Evolutionary conservation across 345 rosid species (phyloP), one percentile per base, ranked within the genome.

Genomic region (Barbarea vulgaris): DNA sequence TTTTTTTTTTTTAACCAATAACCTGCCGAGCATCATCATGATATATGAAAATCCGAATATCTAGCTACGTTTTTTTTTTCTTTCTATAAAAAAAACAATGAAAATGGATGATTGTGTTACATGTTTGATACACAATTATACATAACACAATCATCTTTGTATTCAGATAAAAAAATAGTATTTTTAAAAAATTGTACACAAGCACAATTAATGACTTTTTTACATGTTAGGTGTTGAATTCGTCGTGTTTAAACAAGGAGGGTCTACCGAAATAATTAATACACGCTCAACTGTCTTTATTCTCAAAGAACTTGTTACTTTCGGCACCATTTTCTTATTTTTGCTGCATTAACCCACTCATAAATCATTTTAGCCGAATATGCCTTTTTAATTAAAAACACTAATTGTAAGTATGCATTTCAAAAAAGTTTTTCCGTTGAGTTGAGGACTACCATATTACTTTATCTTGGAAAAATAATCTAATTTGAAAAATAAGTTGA

Each of bases 281-380:
- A 48, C 24, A 36, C 8, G 30, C 21, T 36, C 15, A 48, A 50
- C 9, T 21, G 37, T 50, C 48, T 46, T 70, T 33, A 47, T 59
- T 59, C 36, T 34, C 25, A 36, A 24, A 50, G 13, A 25, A 8
- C 31, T 60, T 51, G 60, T 51, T 17, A 50, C 69, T 61, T 50
- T 60, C 51, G 68, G 60, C 75, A 50, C 39, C 75, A 13, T 25
- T 37, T 72, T 61, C 15, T 50, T 36, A 24, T 33, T 46, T 8
- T 60, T 60, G 9, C 19, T n/a, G 11, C 60, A 58, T 19, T 47
- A 34, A 71, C 68, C 68, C 39, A 50, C 59, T 60, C 60, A 7
- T 34, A 11, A 31, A 57, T 31, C 33, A 56, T 33, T 9, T 8
- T 56, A 17, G 25, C 42, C 1, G 25, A 18, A 18, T 31, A 31